These are phyloP conservation scores for Erysimum cheiranthoides DNA, from an alignment of 345 rosid genomes.

Conservation along the genomic window DNA sequence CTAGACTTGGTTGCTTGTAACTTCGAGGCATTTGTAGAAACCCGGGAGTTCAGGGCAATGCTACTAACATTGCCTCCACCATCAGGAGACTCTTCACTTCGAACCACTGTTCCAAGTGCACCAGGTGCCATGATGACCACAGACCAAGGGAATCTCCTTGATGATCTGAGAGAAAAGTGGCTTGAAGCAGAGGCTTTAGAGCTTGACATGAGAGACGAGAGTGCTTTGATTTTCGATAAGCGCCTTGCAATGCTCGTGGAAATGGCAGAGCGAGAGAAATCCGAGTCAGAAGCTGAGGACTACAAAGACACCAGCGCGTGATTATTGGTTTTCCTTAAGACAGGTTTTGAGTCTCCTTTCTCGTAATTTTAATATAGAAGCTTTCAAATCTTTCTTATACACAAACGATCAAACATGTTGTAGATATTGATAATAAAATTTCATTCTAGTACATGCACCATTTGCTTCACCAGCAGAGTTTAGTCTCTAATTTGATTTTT, in stretches of 20 bases:
- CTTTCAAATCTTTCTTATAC: neutral
- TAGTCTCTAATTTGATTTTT: neutral
- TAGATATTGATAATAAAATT: neutral
- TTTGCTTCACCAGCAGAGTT: neutral
- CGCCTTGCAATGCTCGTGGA: conserved; percentile 86
- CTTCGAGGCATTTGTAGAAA: conserved; percentile 89
- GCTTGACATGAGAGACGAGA: conserved; percentile 97
- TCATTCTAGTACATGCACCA: neutral
- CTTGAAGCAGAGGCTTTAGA: conserved; percentile 97
- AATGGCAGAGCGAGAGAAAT: conserved; percentile 73
- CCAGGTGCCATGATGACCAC: conserved; percentile 74
- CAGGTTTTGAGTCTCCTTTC: conserved; percentile 24
- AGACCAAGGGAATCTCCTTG: conserved; percentile 85
- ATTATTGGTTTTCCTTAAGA: conserved; percentile 7
- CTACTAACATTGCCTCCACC: conserved; percentile 93
- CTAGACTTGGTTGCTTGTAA: conserved; percentile 84
- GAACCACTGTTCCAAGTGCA: conserved; percentile 89
- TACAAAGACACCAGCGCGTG: conserved; percentile 39
- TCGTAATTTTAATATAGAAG: conserved; percentile 16
- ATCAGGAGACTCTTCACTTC: conserved; percentile 89
- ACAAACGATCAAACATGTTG: conserved; percentile 10
- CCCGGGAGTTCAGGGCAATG: conserved; percentile 81
- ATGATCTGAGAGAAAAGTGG: conserved; percentile 96
- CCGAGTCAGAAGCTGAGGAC: conserved; percentile 39
- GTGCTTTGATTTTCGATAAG: conserved; percentile 83